A percentile compares a stretch with the other conserved stretches of the same genome.
These are phyloP conservation scores for Daldinia bambusicola DNA, from an alignment of 495 filamentous ascomycete species.

Conservation along the genomic window DNA sequence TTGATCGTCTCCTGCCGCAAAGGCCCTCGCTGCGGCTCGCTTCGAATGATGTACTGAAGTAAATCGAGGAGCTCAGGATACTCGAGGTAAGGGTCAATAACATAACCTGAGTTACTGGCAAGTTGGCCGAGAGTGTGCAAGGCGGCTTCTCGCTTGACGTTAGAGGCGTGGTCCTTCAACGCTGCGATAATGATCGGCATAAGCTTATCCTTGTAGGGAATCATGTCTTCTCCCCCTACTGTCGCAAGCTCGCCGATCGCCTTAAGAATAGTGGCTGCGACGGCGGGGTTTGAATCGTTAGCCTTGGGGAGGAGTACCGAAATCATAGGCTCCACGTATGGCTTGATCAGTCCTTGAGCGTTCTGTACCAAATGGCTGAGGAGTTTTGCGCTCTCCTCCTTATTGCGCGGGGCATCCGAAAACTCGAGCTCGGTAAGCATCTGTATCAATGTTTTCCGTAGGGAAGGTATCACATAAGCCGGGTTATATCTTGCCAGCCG, in stretches of 20 bases:
- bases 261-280: constrained; percentile 91
- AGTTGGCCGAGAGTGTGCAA: constrained; percentile 90
- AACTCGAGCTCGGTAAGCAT: constrained; percentile 95
- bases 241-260: constrained; percentile 93
- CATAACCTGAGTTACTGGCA: constrained; percentile 94
- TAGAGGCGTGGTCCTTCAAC: constrained; percentile 90
- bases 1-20: constrained; percentile 95
- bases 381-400: constrained; percentile 93
- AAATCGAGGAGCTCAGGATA: constrained; percentile 93
- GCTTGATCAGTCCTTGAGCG: constrained; percentile 88
- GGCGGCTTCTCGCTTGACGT: constrained; percentile 87
- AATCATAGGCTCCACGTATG: constrained; percentile 95
- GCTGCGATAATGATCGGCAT: constrained; percentile 96
- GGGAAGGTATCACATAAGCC: constrained; percentile 93
- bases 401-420: constrained; percentile 90
- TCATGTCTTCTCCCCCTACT: constrained; percentile 92
- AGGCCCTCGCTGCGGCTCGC: constrained; percentile 79
- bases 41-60: constrained; percentile 91
- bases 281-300: constrained; percentile 80
- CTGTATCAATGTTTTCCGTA: constrained; percentile 94
- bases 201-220: constrained; percentile 82
- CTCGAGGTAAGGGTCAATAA: constrained; percentile 95
- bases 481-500: constrained; percentile 91
- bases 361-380: constrained; percentile 92
- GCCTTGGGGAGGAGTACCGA: constrained; percentile 90